Conservation (phyloP, 1,284 basidiomycete species). For the Stygiomarasmius scandens region DNA sequence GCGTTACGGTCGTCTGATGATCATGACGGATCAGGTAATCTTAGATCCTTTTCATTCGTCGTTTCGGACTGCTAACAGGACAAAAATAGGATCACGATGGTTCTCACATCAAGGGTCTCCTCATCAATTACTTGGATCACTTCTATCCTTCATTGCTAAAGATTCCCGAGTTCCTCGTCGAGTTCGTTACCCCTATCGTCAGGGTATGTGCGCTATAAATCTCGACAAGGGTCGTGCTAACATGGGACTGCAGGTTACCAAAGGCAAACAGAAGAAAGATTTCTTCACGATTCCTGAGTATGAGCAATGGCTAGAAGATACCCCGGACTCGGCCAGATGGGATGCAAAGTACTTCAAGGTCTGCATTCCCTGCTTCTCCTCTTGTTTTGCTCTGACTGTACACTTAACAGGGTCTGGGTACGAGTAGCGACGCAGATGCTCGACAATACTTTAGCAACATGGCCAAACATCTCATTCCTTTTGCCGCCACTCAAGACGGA, state of each 20-base stretch:
- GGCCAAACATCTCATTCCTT: conserved; percentile 93
- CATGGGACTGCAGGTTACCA: conserved; percentile 60
- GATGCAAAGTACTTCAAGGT: conserved; percentile 96
- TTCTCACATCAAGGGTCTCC: conserved; percentile 98
- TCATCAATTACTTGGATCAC: conserved; percentile 98
- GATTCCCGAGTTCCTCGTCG: conserved; percentile 92
- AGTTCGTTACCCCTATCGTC: conserved; percentile 99
- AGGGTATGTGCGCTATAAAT: conserved; percentile 58
- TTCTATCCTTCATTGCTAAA: conserved; percentile 96
- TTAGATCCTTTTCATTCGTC: conserved; percentile 2
- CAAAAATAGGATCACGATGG: conserved; percentile 94
- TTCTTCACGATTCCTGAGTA: conserved; percentile 99
- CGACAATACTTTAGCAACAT: conserved; percentile 94
- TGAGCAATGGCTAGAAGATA: conserved; percentile 87
- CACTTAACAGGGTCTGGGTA: conserved; percentile 85
- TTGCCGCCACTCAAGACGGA: conserved; percentile 79
- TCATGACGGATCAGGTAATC: conserved; percentile 97
- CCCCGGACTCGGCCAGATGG: conserved; percentile 86
- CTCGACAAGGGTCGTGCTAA: conserved; percentile 4
- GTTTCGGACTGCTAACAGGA: conserved; percentile 13
- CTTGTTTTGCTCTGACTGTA: conserved; percentile 3
- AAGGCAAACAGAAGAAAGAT: conserved; percentile 80
- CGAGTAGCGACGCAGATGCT: conserved; percentile 86
- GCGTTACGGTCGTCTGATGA: conserved; percentile 96
- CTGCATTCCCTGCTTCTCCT: conserved; percentile 20